Conservation (phyloP, 129 eudicot species). For the Dittrichia graveolens region DNA sequence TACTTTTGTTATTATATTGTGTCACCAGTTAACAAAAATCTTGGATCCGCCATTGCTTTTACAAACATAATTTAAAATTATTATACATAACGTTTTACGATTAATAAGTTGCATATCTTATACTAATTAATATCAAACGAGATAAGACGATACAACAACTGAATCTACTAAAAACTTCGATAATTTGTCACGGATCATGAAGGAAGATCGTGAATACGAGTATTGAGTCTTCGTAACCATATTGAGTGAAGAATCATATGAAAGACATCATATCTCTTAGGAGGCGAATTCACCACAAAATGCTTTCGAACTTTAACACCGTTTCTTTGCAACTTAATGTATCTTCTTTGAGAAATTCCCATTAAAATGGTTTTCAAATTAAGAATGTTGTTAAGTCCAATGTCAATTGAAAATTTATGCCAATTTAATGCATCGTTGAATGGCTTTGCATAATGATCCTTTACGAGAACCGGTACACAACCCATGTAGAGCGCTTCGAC, state of each 20-base stretch:
- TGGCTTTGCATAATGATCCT: constrained; percentile 63
- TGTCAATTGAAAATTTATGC: constrained; percentile 58
- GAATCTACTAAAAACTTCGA: neutral
- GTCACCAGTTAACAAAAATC: too few species aligned
- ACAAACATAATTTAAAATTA: too few species aligned
- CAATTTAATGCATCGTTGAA: constrained; percentile 74
- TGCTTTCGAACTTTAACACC: constrained; percentile 56
- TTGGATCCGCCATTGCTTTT: too few species aligned
- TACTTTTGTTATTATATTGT: too few species aligned
- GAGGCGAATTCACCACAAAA: constrained; percentile 68
- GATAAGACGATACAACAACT: too few species aligned
- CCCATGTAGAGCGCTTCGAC: constrained; percentile 78
- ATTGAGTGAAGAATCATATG: constrained; percentile 82
- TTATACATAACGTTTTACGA: too few species aligned
- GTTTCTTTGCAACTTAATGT: constrained; percentile 50
- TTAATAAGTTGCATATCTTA: neutral
- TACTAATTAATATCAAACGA: neutral
- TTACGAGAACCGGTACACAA: constrained; percentile 73
- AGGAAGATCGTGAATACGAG: constrained; percentile 32
- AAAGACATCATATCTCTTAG: constrained; percentile 70
- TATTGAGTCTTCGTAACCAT: constrained; percentile 76
- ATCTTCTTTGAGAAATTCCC: constrained; percentile 46
- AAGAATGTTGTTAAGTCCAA: constrained; percentile 54
- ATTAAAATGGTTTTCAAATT: constrained; percentile 56
- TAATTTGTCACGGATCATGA: neutral